phyloP scores from a whole-genome alignment of 495 filamentous ascomycete species.

The Aspergillus sclerotiicarbonarius region DNA sequence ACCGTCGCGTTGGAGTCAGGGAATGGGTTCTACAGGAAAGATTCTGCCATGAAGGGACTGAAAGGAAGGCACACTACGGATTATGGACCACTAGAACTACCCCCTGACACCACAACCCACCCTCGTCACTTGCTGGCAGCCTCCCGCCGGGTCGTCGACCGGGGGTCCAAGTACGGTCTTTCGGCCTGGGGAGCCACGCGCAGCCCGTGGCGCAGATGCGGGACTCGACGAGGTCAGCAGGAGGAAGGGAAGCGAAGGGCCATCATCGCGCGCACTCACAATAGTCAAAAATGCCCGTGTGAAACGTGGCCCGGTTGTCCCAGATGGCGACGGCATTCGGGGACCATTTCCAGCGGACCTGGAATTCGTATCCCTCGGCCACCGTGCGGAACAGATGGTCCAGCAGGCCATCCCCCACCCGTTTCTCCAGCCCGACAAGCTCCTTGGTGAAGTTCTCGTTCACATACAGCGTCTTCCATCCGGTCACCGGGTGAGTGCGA shows the following conservation, averaged over 20 bases:
- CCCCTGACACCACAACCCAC: not conserved
- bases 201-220: slow-evolving; percentile 19
- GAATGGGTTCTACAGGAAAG: too few species aligned
- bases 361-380: slow-evolving; percentile 9
- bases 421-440: slow-evolving; percentile 21
- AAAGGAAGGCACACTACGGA: not conserved
- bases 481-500: slow-evolving; percentile 49
- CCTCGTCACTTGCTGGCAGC: not conserved
- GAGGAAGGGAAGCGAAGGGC: not conserved
- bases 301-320: slow-evolving; percentile 23
- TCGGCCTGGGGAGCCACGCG: slow-evolving; percentile 20
- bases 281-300: slow-evolving; percentile 19
- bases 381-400: slow-evolving; percentile 6
- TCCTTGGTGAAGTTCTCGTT: slow-evolving; percentile 17
- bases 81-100: not conserved
- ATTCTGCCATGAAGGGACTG: too few species aligned
- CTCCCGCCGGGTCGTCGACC: slow-evolving; percentile 9
- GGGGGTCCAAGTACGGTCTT: slow-evolving; percentile 18
- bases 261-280: slow-evolving; percentile 3
- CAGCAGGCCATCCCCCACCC: slow-evolving; percentile 5
- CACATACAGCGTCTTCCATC: slow-evolving; percentile 44
- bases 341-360: slow-evolving; percentile 30
- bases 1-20: too few species aligned
- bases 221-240: not conserved
- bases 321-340: slow-evolving; percentile 28